phyloP scores from a whole-genome alignment of 2,329 filamentous ascomycete species.

The Epichloe sylvatica region DNA sequence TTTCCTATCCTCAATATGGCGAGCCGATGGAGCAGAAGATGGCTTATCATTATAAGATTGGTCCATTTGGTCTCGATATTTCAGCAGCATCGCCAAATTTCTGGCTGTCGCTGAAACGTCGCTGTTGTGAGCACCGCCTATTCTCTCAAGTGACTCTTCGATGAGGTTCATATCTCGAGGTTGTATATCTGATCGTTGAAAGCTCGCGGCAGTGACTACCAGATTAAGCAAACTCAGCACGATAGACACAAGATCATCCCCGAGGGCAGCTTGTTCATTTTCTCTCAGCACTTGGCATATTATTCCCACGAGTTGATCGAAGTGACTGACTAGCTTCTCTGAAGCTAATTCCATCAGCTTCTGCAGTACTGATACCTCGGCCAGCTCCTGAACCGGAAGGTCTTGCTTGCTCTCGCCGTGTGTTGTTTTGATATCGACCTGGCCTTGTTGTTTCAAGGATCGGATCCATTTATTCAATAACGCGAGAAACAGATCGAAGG shows the following conservation, averaged over 20 bases:
- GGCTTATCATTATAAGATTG: slow-evolving; percentile 23
- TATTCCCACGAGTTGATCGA: slow-evolving; percentile 50
- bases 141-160: slow-evolving; percentile 32
- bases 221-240: slow-evolving; percentile 48
- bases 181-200: slow-evolving; percentile 34
- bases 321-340: slow-evolving; percentile 48
- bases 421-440: slow-evolving; percentile 13
- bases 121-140: slow-evolving; percentile 23
- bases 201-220: slow-evolving; percentile 42
- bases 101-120: slow-evolving; percentile 38
- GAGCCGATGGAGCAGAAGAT: slow-evolving; percentile 26
- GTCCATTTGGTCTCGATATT: slow-evolving; percentile 40
- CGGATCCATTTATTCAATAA: slow-evolving; percentile 33
- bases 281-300: slow-evolving; percentile 44
- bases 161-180: slow-evolving; percentile 29
- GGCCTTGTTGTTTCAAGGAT: slow-evolving; percentile 14
- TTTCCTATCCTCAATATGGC: slow-evolving; percentile 45
- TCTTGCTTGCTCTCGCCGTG: slow-evolving; percentile 14
- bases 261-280: slow-evolving; percentile 26
- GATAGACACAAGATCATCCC: slow-evolving; percentile 36
- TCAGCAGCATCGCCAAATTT: slow-evolving; percentile 42
- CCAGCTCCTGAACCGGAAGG: slow-evolving; percentile 35
- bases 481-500: slow-evolving; percentile 44
- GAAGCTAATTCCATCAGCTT: slow-evolving; percentile 49
- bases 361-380: slow-evolving; percentile 49